These are phyloP conservation scores for Abortiporus biennis DNA, from an alignment of 1,284 basidiomycete genomes.

Conservation along the genomic window DNA sequence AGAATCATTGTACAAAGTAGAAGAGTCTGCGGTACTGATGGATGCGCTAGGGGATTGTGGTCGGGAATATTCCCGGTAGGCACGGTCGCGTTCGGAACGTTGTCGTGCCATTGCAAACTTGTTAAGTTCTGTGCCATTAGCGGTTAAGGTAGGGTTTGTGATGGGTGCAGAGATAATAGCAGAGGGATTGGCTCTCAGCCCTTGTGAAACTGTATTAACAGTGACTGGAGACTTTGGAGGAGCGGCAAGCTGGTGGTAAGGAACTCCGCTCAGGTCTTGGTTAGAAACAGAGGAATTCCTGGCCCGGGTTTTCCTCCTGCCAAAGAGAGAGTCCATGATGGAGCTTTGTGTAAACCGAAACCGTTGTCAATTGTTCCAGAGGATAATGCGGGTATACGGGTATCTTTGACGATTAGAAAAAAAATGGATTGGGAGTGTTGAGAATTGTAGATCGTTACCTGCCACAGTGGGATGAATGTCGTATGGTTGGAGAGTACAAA, in stretches of 20 bases:
- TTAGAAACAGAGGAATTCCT: slow-evolving; percentile 45
- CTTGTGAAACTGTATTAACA: slow-evolving; percentile 51
- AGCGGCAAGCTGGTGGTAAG: slow-evolving; percentile 62
- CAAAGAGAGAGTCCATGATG: slow-evolving; percentile 50
- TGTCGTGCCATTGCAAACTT: slow-evolving; percentile 42
- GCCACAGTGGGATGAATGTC: neutral
- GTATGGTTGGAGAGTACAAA: too few relatives aligned
- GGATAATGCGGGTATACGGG: neutral
- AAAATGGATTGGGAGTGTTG: neutral
- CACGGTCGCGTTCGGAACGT: slow-evolving; percentile 47
- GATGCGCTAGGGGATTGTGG: slow-evolving; percentile 46
- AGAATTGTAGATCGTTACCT: neutral
- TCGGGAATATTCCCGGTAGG: slow-evolving; percentile 26
- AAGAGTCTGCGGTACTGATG: slow-evolving; percentile 49
- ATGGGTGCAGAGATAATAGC: slow-evolving; percentile 64
- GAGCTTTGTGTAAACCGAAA: neutral
- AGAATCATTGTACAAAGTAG: slow-evolving; percentile 50
- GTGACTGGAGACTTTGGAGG: slow-evolving; percentile 55
- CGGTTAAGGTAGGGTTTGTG: slow-evolving; percentile 70
- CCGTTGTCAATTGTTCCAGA: neutral
- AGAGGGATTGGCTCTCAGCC: slow-evolving; percentile 34
- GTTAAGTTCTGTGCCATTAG: slow-evolving; percentile 64
- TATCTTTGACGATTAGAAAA: neutral
- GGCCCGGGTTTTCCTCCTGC: slow-evolving; percentile 45
- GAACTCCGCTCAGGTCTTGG: slow-evolving; percentile 52